Evolutionary conservation across 208 protist species (phyloP), one percentile per base, ranked within the genome.

Genomic region (Acanthamoeba healyi): DNA sequence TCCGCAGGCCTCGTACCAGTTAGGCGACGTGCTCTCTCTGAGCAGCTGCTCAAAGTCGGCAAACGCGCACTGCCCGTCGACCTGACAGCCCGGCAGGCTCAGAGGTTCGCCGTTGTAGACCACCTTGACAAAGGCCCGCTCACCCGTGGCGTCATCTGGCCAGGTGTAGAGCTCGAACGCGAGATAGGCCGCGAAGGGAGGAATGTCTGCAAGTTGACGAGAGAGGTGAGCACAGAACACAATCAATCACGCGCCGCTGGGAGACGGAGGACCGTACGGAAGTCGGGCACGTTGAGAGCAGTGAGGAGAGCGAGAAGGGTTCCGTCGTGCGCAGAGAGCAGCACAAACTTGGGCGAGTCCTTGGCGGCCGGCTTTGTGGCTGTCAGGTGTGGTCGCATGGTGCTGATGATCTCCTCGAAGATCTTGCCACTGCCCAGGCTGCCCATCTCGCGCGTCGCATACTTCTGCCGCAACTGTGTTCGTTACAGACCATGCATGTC

Each of bases 391-490:
- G 44, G 77, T 51, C 44, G 77, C 77, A 86, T 29, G 77, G 26
- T 49, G 40, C 19, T 29, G 44, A 61, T 12, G 7, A 91, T 36
- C 51, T 91, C 84, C 2, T 63, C 32, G 12, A 91, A 70, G 42
- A 91, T 9, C 32, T 42, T 91, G 7, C 84, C 72, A 19, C 89
- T 63, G 34, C 44, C 89, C 42, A 94, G 89, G 36, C 32, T 58
- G 2, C 89, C 89, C 89, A 79, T 86, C 70, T 86, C 42, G 29
- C 70, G 32, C n/a, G 89, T 94, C 10, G 72, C 44, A 86, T 67
- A 94, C 72, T 94, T 94, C 46, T 84, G 65, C 19, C 29, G 15
- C 54, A 82, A n/a, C 89, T 94, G n/a, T n/a, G n/a, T n/a, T n/a
- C n/a, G n/a, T n/a, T n/a, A n/a, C n/a, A n/a, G n/a, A n/a, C n/a